Evolutionary conservation across 257 asterid species (phyloP).

Genomic region (Solanum paucissectum): DNA sequence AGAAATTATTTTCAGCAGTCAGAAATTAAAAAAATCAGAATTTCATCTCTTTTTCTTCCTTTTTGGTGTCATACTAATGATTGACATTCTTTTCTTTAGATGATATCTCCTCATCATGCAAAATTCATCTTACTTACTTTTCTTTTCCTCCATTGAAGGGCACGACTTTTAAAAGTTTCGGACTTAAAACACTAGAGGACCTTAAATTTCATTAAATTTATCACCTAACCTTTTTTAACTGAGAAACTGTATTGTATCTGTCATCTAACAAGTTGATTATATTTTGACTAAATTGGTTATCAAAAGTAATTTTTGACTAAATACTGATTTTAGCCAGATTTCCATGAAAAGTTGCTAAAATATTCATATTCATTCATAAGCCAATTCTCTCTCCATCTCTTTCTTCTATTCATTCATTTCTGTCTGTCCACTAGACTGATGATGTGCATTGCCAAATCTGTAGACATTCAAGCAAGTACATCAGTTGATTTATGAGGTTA

Average conservation of each 20-base stretch:
- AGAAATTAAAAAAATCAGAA: background rate
- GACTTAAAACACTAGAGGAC: background rate
- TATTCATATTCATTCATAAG: background rate
- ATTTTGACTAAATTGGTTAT: background rate
- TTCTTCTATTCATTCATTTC: background rate
- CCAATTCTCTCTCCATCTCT: background rate
- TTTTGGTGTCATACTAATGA: background rate
- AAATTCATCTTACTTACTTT: background rate
- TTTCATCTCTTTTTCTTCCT: background rate
- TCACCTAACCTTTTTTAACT: background rate
- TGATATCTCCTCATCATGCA: background rate
- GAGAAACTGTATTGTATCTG: background rate
- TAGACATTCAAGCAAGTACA: background rate
- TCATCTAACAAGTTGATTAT: background rate
- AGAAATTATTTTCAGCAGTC: background rate
- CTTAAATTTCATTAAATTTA: background rate
- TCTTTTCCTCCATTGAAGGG: background rate
- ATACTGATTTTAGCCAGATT: background rate
- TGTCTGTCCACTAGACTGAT: background rate
- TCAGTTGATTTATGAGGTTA: background rate
- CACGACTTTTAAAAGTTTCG: background rate
- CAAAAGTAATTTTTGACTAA: background rate
- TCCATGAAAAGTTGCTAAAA: background rate
- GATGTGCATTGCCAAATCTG: background rate
- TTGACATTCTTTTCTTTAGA: background rate